Conservation (phyloP, 1,139 yeast species). For the Torulaspora globosa region DNA sequence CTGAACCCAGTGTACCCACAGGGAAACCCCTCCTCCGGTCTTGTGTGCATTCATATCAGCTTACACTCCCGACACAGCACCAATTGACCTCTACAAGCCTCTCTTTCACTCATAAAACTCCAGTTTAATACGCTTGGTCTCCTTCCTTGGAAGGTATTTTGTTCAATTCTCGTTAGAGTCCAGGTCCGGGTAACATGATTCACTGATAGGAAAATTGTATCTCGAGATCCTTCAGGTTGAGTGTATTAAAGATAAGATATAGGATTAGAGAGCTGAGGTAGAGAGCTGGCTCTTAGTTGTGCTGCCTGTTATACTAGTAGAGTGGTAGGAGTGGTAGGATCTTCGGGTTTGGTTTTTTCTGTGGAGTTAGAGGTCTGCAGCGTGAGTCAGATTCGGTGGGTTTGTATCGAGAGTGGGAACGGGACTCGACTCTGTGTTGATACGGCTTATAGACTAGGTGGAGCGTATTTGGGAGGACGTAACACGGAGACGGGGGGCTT, state of each 20-base stretch:
- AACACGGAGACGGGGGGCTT: neutral
- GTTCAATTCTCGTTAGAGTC: too few species aligned
- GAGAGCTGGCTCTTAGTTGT: neutral
- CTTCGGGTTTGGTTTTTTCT: neutral
- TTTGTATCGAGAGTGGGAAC: neutral
- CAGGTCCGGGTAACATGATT: neutral
- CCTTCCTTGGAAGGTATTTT: neutral
- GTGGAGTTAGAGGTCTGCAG: neutral
- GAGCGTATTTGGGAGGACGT: neutral
- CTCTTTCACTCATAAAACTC: neutral
- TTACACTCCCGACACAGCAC: neutral
- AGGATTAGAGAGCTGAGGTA: neutral
- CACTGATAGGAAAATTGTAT: neutral
- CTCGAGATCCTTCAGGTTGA: neutral
- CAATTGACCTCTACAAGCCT: conserved; percentile 4
- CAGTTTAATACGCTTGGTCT: neutral
- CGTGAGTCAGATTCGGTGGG: neutral
- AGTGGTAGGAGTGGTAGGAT: neutral
- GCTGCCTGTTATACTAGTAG: too few species aligned
- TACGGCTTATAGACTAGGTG: neutral
- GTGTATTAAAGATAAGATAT: neutral
- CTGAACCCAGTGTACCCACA: conserved; percentile 24
- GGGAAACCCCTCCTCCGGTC: neutral
- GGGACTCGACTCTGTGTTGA: neutral
- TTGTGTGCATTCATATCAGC: conserved; percentile 4